phyloP scores from a whole-genome alignment of 371 early-diverging fungal genomes.

The Lichtheimia hyalospora region DNA sequence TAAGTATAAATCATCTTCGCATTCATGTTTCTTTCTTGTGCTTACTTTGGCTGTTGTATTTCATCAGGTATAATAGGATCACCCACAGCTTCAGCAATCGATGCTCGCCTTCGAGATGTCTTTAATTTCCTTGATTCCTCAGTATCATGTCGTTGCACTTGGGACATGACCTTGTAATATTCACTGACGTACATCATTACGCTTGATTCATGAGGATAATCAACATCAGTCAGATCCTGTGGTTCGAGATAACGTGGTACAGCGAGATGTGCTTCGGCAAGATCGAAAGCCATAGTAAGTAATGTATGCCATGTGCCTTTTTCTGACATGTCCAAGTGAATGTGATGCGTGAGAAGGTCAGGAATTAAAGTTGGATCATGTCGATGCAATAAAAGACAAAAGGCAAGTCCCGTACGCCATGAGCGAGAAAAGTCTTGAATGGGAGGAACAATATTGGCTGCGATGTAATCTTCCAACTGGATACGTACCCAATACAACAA shows the following conservation, averaged over 20 bases:
- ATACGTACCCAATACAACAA: constrained; percentile 73
- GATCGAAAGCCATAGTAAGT: constrained; percentile 33
- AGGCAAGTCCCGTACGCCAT: constrained; percentile 76
- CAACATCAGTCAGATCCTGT: constrained; percentile 48
- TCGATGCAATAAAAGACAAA: constrained; percentile 70
- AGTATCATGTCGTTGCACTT: constrained; percentile 3
- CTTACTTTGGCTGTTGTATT: too few species aligned
- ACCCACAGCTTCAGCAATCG: constrained; percentile 7
- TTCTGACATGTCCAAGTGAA: constrained; percentile 20
- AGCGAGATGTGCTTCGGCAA: constrained; percentile 34
- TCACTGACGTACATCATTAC: constrained; percentile 56
- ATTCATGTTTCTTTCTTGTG: too few species aligned
- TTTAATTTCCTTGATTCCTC: background rate
- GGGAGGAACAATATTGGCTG: constrained; percentile 55
- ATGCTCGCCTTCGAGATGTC: background rate
- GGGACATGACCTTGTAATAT: constrained; percentile 43
- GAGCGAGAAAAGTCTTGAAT: constrained; percentile 68
- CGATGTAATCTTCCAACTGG: constrained; percentile 61
- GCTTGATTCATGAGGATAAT: constrained; percentile 47
- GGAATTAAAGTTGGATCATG: constrained; percentile 67
- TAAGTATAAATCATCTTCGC: too few species aligned
- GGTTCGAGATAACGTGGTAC: constrained; percentile 45
- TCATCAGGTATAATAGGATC: background rate
- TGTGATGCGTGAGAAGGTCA: constrained; percentile 40
- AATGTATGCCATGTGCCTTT: constrained; percentile 35